Evolutionary conservation across 2,329 filamentous ascomycete genomes (phyloP).

Genomic region (Cytospora chrysosperma): DNA sequence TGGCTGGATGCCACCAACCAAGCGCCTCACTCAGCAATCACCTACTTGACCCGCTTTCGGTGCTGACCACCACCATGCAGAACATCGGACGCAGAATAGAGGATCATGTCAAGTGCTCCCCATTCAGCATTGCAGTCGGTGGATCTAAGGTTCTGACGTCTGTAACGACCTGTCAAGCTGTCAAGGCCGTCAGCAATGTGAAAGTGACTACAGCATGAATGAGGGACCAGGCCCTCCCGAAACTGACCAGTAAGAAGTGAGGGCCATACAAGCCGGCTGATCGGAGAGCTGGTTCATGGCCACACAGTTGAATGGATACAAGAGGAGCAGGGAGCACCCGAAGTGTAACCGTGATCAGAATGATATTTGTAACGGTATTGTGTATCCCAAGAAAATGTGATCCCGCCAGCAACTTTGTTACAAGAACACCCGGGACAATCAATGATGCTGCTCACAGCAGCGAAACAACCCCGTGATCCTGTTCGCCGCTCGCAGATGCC

Average conservation of each 20-base stretch:
- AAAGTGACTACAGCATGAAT: no score
- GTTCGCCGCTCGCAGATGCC: background rate
- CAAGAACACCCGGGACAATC: background rate
- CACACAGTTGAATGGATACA: background rate
- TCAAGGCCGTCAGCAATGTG: no score
- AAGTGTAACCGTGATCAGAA: background rate
- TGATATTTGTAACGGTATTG: background rate
- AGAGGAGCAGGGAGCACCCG: background rate
- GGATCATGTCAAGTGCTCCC: no score
- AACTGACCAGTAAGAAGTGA: background rate
- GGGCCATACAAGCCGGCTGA: background rate
- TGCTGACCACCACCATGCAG: no score
- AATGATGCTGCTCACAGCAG: background rate
- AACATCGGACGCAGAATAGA: no score
- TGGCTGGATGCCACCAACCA: background rate
- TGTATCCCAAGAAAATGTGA: constrained; percentile 2
- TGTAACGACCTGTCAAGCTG: no score
- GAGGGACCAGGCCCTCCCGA: background rate
- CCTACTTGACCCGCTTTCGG: no score
- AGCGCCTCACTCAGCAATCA: no score
- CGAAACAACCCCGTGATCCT: background rate
- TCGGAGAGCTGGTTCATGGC: background rate
- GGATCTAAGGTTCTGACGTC: no score
- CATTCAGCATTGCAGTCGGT: no score
- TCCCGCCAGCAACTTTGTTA: background rate